Percentiles rank a stretch among this genome's conserved stretches.
Evolutionary conservation across 1,284 basidiomycete species (phyloP).

Genomic region (Moniliophthora roreri): DNA sequence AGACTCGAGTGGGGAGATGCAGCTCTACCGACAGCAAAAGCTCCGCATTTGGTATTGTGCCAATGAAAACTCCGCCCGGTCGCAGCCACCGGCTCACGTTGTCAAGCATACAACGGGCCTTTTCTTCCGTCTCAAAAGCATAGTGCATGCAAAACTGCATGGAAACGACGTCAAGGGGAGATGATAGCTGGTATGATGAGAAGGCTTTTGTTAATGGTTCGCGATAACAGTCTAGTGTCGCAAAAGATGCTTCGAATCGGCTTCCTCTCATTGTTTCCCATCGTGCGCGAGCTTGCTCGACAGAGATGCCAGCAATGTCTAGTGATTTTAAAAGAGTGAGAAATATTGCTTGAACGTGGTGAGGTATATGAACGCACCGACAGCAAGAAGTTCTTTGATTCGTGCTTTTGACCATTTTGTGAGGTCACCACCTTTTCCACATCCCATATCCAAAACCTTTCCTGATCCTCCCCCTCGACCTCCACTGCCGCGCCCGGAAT

Average conservation of each 20-base stretch:
- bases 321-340: constrained; percentile 8
- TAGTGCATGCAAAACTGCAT: constrained; percentile 99
- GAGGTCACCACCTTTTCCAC: constrained; percentile 97
- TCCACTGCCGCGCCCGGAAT: no score
- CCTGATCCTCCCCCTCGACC: constrained; percentile 42
- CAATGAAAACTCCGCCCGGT: constrained; percentile 87
- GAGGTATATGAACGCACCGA: constrained; percentile 56
- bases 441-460: constrained; percentile 93
- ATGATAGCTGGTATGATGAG: constrained; percentile 53
- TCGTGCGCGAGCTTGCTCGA: constrained; percentile 86
- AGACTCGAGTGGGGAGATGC: no score
- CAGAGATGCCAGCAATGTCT: constrained; percentile 92
- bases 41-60: constrained; percentile 90
- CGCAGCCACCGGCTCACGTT: constrained; percentile 86
- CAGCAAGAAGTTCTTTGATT: constrained; percentile 77
- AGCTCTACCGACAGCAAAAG: constrained; percentile 76
- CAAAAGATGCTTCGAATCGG: constrained; percentile 80
- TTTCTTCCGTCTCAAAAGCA: constrained; percentile 88
- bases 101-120: constrained; percentile 89
- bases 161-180: constrained; percentile 89
- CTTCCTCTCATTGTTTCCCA: constrained; percentile 49
- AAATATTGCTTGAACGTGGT: constrained; percentile 1
- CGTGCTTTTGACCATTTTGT: constrained; percentile 94
- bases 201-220: constrained; percentile 71
- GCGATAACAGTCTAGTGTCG: constrained; percentile 87